Evolutionary conservation across 2,329 filamentous ascomycete genomes (phyloP).

Genomic region (Hypoxylon sp.): DNA sequence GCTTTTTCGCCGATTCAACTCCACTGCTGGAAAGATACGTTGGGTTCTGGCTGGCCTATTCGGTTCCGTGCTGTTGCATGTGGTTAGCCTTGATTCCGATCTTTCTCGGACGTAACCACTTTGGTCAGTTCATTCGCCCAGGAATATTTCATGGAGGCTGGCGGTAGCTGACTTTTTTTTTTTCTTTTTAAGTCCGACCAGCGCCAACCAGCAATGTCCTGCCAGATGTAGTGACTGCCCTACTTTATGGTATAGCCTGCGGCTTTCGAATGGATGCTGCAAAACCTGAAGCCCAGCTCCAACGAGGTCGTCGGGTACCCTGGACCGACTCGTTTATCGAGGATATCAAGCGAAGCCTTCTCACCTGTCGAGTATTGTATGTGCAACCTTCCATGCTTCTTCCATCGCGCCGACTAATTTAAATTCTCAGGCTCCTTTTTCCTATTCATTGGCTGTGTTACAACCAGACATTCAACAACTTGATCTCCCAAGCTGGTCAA

Average conservation of each 20-base stretch:
- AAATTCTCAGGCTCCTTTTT: constrained; percentile 48
- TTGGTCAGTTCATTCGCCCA: constrained; percentile 15
- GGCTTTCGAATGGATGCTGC: constrained; percentile 36
- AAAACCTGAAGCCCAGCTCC: constrained; percentile 28
- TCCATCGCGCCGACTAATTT: neutral
- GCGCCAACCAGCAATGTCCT: constrained; percentile 25
- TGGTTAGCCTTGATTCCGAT: constrained; percentile 31
- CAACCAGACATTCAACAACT: constrained; percentile 68
- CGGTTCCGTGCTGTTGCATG: constrained; percentile 33
- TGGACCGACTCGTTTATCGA: constrained; percentile 37
- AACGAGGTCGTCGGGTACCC: constrained; percentile 16
- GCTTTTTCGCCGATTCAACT: constrained; percentile 24
- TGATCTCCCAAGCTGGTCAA: constrained; percentile 66
- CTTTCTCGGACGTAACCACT: constrained; percentile 23
- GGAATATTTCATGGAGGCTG: neutral
- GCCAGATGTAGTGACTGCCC: constrained; percentile 23
- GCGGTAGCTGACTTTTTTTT: constrained; percentile 6
- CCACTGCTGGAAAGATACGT: constrained; percentile 30
- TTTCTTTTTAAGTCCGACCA: constrained; percentile 26
- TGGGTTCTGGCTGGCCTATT: constrained; percentile 36
- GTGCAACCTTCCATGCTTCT: neutral
- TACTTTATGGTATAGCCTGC: constrained; percentile 19
- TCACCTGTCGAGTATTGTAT: constrained; percentile 33
- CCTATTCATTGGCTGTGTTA: constrained; percentile 70
- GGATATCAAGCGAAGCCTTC: constrained; percentile 33